Conservation (phyloP, 179 eudicot genomes). For the Spergularia azorica region DNA sequence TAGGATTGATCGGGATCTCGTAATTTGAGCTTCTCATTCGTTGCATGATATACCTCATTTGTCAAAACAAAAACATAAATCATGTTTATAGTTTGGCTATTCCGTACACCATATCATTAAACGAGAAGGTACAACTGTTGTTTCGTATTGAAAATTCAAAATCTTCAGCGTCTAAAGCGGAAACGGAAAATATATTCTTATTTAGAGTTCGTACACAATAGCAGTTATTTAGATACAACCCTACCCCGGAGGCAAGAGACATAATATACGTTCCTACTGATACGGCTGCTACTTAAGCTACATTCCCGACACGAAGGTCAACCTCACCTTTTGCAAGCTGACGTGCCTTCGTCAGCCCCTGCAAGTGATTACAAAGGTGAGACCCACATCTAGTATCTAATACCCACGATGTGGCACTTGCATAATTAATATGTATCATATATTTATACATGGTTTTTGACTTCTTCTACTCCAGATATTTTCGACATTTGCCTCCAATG, state of each 20-base stretch:
- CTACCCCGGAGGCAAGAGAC: neutral
- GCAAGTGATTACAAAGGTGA: slow-evolving; percentile 15
- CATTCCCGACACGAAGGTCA: neutral
- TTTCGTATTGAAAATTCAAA: neutral
- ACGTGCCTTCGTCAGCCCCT: neutral
- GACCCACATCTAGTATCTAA: neutral
- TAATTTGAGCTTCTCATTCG: neutral
- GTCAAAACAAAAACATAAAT: neutral
- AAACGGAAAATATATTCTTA: neutral
- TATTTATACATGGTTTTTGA: too few species aligned
- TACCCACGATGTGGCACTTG: neutral
- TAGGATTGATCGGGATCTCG: neutral
- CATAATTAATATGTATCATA: too few species aligned
- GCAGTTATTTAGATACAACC: too few species aligned
- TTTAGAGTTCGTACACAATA: neutral
- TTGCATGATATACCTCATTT: neutral
- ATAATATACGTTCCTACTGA: neutral
- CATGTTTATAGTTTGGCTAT: neutral
- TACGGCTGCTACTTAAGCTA: neutral
- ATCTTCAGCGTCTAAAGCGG: neutral
- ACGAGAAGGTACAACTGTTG: neutral
- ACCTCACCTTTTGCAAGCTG: neutral
- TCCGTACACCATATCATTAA: neutral
- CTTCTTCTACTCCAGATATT: too few species aligned
- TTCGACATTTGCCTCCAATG: too few species aligned